phyloP scores from a whole-genome alignment of 106 monocot genomes.

The Dendrobium huoshanense region DNA sequence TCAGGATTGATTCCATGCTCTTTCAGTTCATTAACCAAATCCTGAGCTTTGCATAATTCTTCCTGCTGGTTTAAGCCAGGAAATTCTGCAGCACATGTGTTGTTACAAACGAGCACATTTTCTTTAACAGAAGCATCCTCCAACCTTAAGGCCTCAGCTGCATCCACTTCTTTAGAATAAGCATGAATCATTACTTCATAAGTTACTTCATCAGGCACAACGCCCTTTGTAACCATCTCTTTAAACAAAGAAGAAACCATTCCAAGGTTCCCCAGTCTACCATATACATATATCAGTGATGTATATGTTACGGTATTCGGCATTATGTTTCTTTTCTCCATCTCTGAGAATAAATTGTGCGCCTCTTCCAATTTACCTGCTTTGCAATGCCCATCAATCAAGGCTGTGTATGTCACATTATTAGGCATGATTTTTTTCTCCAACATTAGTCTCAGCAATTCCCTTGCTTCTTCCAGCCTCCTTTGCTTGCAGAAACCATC shows the following conservation, averaged over 20 bases:
- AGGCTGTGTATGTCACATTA: slow-evolving; percentile 39
- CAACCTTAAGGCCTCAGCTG: slow-evolving; percentile 35
- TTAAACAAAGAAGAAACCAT: slow-evolving; percentile 47
- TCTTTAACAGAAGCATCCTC: slow-evolving; percentile 22
- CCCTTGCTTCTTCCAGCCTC: slow-evolving; percentile 47
- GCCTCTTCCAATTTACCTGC: slow-evolving; percentile 47
- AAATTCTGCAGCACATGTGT: slow-evolving; percentile 22
- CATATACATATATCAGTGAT: slow-evolving; percentile 49
- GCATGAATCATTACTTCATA: slow-evolving; percentile 37
- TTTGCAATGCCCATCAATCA: slow-evolving; percentile 53
- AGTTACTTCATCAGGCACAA: slow-evolving; percentile 53
- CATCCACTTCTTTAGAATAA: slow-evolving; percentile 36
- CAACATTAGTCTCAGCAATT: slow-evolving; percentile 44
- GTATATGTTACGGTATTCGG: slow-evolving; percentile 56
- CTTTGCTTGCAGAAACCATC: slow-evolving; percentile 64
- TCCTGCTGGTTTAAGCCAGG: slow-evolving; percentile 28
- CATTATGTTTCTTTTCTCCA: slow-evolving; percentile 46
- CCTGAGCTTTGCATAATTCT: slow-evolving; percentile 23
- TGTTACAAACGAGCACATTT: slow-evolving; percentile 13
- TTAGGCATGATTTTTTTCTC: slow-evolving; percentile 45
- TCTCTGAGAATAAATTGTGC: slow-evolving; percentile 39
- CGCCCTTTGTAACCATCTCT: slow-evolving; percentile 47
- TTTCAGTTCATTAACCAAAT: slow-evolving; percentile 33
- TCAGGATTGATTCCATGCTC: slow-evolving; percentile 23
- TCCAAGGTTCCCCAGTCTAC: slow-evolving; percentile 22